A percentile compares a stretch with the other conserved stretches of the same genome.
phyloP scores from a whole-genome alignment of 2,329 filamentous ascomycete genomes.

The Canariomyces notabilis region DNA sequence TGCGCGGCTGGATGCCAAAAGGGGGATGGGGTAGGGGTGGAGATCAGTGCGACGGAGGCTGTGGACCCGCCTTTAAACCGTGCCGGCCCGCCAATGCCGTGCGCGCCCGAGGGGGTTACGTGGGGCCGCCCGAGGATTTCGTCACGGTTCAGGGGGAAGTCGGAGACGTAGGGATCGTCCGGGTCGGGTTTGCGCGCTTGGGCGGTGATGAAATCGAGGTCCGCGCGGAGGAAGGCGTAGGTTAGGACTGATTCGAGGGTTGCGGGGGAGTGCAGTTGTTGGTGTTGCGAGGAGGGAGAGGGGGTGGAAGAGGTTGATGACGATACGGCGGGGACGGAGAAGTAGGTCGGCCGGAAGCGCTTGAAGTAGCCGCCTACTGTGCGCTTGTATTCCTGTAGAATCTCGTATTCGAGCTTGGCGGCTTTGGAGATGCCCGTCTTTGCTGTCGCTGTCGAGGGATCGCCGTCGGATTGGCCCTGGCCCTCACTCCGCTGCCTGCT shows the following conservation, averaged over 20 bases:
- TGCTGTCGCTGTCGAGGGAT: conserved; percentile 38
- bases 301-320: conserved; percentile 20
- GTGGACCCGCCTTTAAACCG: conserved; percentile 94
- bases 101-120: conserved; percentile 49
- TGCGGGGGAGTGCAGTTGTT: conserved; percentile 33
- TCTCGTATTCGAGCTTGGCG: conserved; percentile 60
- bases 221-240: conserved; percentile 89
- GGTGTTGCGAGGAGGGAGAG: neutral
- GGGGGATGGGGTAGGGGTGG: conserved; percentile 82
- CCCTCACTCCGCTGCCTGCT: neutral
- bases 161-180: conserved; percentile 63
- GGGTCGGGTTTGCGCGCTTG: conserved; percentile 78
- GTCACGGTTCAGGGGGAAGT: conserved; percentile 76
- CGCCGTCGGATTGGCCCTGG: neutral
- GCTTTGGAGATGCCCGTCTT: conserved; percentile 54
- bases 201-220: conserved; percentile 88
- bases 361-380: conserved; percentile 92
- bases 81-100: conserved; percentile 64
- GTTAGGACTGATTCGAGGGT: conserved; percentile 74
- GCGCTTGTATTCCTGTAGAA: conserved; percentile 73
- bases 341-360: conserved; percentile 79
- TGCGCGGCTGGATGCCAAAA: conserved; percentile 92
- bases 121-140: conserved; percentile 68
- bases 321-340: conserved; percentile 41
- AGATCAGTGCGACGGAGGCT: conserved; percentile 77